A percentile compares a stretch with the other conserved stretches of the same genome.
Conservation (phyloP, 1,284 basidiomycete genomes). For the Inonotus obliquus region DNA sequence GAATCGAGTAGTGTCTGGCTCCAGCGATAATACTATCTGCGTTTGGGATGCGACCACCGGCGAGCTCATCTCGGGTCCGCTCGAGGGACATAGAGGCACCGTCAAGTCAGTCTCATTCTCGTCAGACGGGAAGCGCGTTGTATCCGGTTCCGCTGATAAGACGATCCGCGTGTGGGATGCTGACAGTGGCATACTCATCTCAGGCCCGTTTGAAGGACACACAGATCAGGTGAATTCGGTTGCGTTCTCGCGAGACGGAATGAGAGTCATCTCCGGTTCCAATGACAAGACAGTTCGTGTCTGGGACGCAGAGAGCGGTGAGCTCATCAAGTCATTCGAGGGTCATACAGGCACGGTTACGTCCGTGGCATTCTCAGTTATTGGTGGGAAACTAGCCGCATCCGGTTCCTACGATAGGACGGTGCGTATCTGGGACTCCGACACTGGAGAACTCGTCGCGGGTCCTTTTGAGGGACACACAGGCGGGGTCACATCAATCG, state of each 20-base stretch:
- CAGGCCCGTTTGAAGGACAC: too few relatives aligned
- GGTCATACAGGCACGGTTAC: background rate
- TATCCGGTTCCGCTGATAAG: background rate
- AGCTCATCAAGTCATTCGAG: background rate
- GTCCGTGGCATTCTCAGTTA: background rate
- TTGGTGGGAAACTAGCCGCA: background rate
- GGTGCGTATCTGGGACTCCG: background rate
- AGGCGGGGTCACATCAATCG: background rate
- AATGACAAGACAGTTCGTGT: background rate
- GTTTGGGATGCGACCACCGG: background rate
- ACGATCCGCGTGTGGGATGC: background rate
- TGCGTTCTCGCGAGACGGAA: background rate
- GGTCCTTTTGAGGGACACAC: background rate
- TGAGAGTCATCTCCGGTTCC: background rate
- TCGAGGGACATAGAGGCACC: background rate
- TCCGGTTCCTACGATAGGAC: background rate
- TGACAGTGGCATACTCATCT: background rate
- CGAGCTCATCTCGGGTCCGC: background rate
- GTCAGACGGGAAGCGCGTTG: background rate
- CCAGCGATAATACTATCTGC: constrained; percentile 8
- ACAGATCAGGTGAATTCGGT: background rate
- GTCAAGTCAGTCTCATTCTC: background rate
- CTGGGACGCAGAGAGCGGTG: background rate
- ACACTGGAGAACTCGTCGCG: background rate
- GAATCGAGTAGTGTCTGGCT: constrained; percentile 17